Conservation (phyloP, 2,329 filamentous ascomycete genomes). For the Grosmannia serpens region DNA sequence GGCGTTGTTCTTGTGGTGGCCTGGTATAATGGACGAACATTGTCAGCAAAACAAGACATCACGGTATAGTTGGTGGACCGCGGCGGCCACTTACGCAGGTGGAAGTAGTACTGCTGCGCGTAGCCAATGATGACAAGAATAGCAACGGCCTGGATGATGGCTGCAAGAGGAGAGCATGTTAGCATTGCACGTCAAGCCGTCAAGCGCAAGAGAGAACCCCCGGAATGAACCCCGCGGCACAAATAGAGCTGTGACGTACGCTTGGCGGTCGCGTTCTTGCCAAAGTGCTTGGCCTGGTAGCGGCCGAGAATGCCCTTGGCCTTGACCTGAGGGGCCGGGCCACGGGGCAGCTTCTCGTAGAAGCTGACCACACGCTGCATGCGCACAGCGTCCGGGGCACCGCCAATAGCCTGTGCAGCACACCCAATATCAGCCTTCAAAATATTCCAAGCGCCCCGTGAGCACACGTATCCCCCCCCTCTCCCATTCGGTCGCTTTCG, state of each 20-base stretch:
- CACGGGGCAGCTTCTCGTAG: conserved; percentile 96
- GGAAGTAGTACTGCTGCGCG: conserved; percentile 99
- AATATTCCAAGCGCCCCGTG: not conserved
- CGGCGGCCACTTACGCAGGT: conserved; percentile 67
- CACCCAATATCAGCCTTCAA: conserved; percentile 1
- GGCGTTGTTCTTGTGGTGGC: conserved; percentile 99
- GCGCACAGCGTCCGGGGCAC: conserved; percentile 87
- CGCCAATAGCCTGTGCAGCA: conserved; percentile 70
- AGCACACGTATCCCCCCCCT: not conserved
- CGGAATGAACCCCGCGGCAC: conserved; percentile 1
- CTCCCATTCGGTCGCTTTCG: not conserved
- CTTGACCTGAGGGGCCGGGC: conserved; percentile 73
- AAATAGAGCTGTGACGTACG: conserved; percentile 51
- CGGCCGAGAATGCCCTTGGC: conserved; percentile 71
- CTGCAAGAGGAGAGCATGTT: conserved; percentile 32
- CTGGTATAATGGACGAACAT: conserved; percentile 34
- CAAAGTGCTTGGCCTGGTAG: conserved; percentile 85
- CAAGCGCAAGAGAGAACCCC: not conserved
- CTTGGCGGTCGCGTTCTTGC: conserved; percentile 78
- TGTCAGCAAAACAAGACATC: not conserved
- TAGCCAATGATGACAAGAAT: conserved; percentile 75
- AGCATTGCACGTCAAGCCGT: not conserved
- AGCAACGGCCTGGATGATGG: conserved; percentile 76
- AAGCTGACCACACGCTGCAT: conserved; percentile 98
- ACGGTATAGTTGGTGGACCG: too few species aligned